Conservation (phyloP, 129 eudicot species). For the Pittosporum tobira region DNA sequence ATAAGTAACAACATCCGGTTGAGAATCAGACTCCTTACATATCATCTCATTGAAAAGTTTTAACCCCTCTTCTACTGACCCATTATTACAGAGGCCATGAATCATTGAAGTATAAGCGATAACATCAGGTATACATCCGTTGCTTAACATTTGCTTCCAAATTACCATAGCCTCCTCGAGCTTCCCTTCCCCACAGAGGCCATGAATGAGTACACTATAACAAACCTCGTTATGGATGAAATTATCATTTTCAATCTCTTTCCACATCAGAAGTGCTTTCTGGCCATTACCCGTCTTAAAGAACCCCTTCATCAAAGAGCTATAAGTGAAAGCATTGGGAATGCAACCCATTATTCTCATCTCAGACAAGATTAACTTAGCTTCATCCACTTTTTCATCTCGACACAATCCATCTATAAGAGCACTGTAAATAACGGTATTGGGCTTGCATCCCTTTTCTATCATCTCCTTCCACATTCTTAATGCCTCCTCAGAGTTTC, state of each 20-base stretch:
- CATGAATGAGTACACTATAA: slow-evolving; percentile 61
- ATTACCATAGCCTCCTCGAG: slow-evolving; percentile 52
- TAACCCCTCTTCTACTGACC: slow-evolving; percentile 61
- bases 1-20: slow-evolving; percentile 75
- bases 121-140: slow-evolving; percentile 68
- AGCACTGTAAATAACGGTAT: slow-evolving; percentile 62
- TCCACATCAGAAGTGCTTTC: slow-evolving; percentile 67
- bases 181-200: slow-evolving; percentile 60
- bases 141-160: slow-evolving; percentile 58
- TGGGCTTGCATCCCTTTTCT: slow-evolving; percentile 53
- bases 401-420: slow-evolving; percentile 78
- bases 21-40: slow-evolving; percentile 30
- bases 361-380: slow-evolving; percentile 44
- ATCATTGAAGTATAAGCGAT: slow-evolving; percentile 76
- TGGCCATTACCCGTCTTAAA: slow-evolving; percentile 43
- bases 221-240: slow-evolving; percentile 48
- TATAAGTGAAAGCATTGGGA: slow-evolving; percentile 68
- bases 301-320: slow-evolving; percentile 81
- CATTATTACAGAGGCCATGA: slow-evolving; percentile 67
- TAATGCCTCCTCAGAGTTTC: slow-evolving; percentile 56
- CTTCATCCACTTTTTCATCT: slow-evolving; percentile 54
- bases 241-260: slow-evolving; percentile 31
- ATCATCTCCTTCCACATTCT: slow-evolving; percentile 63
- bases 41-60: slow-evolving; percentile 75
- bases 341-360: slow-evolving; percentile 48